Percentiles rank a stretch among this genome's conserved stretches.
These are phyloP conservation scores for Lotus japonicus DNA, from an alignment of 306 rosid species.

Conservation along the genomic window DNA sequence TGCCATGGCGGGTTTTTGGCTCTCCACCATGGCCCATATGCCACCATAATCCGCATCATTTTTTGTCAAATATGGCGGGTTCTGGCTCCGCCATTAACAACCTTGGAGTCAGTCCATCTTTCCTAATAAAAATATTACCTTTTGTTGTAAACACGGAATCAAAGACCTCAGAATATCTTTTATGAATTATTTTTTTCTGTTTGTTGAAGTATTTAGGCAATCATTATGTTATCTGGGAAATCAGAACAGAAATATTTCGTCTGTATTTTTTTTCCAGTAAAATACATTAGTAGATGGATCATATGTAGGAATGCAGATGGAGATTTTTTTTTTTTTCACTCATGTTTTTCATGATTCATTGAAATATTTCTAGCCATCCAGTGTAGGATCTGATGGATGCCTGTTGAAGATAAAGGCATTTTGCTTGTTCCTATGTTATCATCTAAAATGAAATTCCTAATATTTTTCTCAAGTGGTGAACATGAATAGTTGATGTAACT, in stretches of 20 bases:
- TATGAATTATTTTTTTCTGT: background rate
- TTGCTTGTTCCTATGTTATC: constrained; percentile 1
- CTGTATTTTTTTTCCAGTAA: background rate
- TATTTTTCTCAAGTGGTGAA: constrained; percentile 3
- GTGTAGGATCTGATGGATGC: background rate
- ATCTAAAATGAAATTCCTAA: background rate
- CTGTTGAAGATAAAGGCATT: constrained; percentile 3
- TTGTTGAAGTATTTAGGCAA: constrained; percentile 12
- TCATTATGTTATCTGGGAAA: background rate
- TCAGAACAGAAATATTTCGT: background rate
- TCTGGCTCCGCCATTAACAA: too few relatives aligned
- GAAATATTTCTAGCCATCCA: background rate
- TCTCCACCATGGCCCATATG: too few relatives aligned
- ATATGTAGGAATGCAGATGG: background rate
- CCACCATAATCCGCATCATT: too few relatives aligned
- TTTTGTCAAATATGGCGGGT: too few relatives aligned
- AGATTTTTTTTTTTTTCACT: background rate
- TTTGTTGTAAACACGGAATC: background rate
- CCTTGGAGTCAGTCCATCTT: too few relatives aligned
- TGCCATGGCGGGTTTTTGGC: too few relatives aligned
- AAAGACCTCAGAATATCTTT: background rate
- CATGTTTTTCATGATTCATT: background rate
- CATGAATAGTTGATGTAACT: background rate
- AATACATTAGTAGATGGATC: background rate
- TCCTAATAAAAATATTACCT: background rate